A percentile compares a stretch with the other conserved stretches of the same genome.
Evolutionary conservation across 1,284 basidiomycete species (phyloP).

Genomic region (Lentinula novae-zelandiae): DNA sequence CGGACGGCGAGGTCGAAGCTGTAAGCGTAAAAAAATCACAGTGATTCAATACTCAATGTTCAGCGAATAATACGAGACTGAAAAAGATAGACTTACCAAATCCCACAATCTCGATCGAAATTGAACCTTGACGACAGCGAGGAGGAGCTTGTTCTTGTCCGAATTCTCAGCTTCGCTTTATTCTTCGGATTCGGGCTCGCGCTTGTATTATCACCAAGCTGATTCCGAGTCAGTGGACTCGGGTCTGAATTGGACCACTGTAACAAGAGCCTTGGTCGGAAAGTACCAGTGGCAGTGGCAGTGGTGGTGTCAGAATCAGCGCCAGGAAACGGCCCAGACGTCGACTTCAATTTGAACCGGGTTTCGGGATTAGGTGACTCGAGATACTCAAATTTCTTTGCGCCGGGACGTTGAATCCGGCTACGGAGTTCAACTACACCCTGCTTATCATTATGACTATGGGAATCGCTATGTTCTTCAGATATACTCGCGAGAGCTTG

Average conservation of each 20-base stretch:
- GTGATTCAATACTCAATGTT: not conserved
- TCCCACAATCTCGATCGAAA: not conserved
- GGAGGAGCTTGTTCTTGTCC: not conserved
- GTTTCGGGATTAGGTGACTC: too few relatives aligned
- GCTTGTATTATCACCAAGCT: not conserved
- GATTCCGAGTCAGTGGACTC: too few relatives aligned
- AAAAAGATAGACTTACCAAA: not conserved
- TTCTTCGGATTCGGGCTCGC: not conserved
- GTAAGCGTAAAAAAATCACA: not conserved
- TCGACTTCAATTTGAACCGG: too few relatives aligned
- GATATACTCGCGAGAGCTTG: not conserved
- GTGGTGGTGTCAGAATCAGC: too few relatives aligned
- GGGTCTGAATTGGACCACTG: not conserved
- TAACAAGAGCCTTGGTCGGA: not conserved
- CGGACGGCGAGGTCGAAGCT: not conserved
- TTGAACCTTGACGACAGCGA: not conserved
- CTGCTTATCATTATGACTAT: too few relatives aligned
- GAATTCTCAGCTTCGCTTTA: not conserved
- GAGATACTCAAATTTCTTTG: not conserved
- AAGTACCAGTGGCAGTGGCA: not conserved
- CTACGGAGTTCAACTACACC: too few relatives aligned
- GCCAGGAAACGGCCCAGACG: too few relatives aligned
- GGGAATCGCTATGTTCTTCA: not conserved
- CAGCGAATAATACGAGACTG: not conserved
- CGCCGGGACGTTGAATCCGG: too few relatives aligned